Base-by-base conservation (phyloP, 345 rosid species). In the Camelina neglecta region DNA sequence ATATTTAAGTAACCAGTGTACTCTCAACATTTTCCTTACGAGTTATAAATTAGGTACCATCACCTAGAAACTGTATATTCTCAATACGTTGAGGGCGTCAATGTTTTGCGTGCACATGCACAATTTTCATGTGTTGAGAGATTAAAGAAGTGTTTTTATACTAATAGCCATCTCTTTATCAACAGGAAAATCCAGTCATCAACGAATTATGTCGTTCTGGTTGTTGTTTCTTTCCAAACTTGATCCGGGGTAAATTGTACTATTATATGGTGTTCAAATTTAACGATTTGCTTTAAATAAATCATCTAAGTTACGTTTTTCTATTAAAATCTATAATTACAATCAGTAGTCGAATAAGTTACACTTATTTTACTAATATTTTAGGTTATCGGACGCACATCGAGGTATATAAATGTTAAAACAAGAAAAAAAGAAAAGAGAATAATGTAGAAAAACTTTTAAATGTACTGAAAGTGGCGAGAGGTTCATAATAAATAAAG, bases 101-200 rank as follows among this genome's bases (percentile, higher is more conserved):
- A 38, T 58, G 73, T 60, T 75, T 66, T 75, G 79, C 67, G 73
- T 54, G 80, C 69, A 75, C 16, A 76, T 62, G 74, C 75, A 69
- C 64, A 61, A 76, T 44, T 76, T 53, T 54, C 70, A 69, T 76
- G 70, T 62, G 75, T 23, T 44, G 41, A 47, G 50, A 39, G 48
- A 48, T 35, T 68, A 24, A 42, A 26, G 35, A 8, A 3, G 36
- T 65, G 36, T 49, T 58, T 36, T 8, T 39, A 16, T n/a, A 50
- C 41, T 50, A 50, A 24, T 16, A 36, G 21, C 5, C 15, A 31
- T 70, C 29, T 45, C 16, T 12, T 5, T 45, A 49, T 36, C 29
- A 49, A 45, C 9, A 48, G 50, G 26, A 23, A 48, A 36, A 21
- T 49, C 74, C 59, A 71, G 49, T 50, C 67, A 36, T 48, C 38